Conservation (phyloP, 768 basidiomycete genomes). For the Sarcomyxa edulis region DNA sequence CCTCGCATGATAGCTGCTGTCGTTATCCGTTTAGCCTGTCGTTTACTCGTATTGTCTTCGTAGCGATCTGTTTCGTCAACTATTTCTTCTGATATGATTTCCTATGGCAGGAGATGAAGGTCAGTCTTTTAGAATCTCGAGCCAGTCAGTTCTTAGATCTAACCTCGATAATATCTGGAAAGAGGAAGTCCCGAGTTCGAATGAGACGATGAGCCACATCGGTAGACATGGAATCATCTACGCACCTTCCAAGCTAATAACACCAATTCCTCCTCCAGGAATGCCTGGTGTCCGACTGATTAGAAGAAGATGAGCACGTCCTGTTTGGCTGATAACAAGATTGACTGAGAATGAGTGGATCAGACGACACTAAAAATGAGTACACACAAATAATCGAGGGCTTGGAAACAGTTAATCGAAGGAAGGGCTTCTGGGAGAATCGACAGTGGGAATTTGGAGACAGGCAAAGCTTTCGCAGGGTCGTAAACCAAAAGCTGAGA, state of each 20-base stretch:
- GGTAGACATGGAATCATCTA: neutral
- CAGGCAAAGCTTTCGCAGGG: slow-evolving; percentile 69
- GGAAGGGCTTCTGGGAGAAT: slow-evolving; percentile 88
- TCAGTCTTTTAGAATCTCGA: neutral
- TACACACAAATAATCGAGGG: slow-evolving; percentile 86
- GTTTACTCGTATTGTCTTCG: slow-evolving; percentile 81
- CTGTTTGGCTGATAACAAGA: slow-evolving; percentile 68
- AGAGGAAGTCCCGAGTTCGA: neutral
- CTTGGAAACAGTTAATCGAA: slow-evolving; percentile 90
- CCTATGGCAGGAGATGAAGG: slow-evolving; percentile 34
- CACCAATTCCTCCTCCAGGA: slow-evolving; percentile 82
- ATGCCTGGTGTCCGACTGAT: slow-evolving; percentile 81
- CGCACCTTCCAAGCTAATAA: slow-evolving; percentile 82
- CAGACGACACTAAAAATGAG: slow-evolving; percentile 1
- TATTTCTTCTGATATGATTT: slow-evolving; percentile 95
- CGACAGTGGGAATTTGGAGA: slow-evolving; percentile 70
- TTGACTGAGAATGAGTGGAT: neutral
- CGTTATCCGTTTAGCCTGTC: slow-evolving; percentile 61
- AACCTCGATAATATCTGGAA: slow-evolving; percentile 72
- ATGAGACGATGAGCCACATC: slow-evolving; percentile 1
- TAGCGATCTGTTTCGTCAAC: slow-evolving; percentile 93
- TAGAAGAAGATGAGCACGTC: slow-evolving; percentile 86
- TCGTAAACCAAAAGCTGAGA: slow-evolving; percentile 82
- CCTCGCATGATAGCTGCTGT: slow-evolving; percentile 78
- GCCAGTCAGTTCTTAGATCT: too few relatives aligned